Conservation (phyloP, 176 grass and related monocot genomes). For the Eragrostis nindensis region DNA sequence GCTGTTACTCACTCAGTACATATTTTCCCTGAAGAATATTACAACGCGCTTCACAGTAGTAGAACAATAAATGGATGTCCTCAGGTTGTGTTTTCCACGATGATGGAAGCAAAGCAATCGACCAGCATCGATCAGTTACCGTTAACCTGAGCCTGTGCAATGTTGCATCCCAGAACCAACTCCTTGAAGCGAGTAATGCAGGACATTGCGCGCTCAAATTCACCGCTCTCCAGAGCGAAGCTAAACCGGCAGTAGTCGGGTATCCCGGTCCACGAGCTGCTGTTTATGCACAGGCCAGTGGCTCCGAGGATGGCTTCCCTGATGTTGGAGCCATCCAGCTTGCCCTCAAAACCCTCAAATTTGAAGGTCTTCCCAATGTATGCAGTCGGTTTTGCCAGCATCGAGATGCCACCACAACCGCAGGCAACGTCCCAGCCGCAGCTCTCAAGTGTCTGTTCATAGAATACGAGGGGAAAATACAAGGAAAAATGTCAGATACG, state of each 20-base stretch:
- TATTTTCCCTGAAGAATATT: background rate
- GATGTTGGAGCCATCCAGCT: constrained; percentile 65
- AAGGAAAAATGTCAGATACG: background rate
- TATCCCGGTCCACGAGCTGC: constrained; percentile 84
- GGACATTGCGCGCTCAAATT: constrained; percentile 67
- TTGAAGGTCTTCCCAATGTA: constrained; percentile 74
- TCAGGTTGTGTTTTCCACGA: background rate
- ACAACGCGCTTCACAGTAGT: background rate
- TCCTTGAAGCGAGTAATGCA: constrained; percentile 67
- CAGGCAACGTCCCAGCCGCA: constrained; percentile 73
- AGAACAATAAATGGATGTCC: background rate
- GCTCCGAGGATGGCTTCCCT: constrained; percentile 73
- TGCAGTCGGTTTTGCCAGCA: constrained; percentile 72
- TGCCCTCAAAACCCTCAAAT: constrained; percentile 50
- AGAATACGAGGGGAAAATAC: background rate
- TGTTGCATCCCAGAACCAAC: constrained; percentile 53
- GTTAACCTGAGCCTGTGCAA: background rate
- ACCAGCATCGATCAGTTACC: constrained; percentile 9
- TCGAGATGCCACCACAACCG: constrained; percentile 67
- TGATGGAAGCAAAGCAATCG: background rate
- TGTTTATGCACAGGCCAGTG: constrained; percentile 86
- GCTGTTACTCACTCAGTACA: constrained; percentile 3
- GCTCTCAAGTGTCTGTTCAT: constrained; percentile 67
- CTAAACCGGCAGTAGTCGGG: constrained; percentile 75
- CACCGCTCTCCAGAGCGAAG: constrained; percentile 65